These are phyloP conservation scores for Cudoniella acicularis DNA, from an alignment of 495 filamentous ascomycete species.

Conservation along the genomic window DNA sequence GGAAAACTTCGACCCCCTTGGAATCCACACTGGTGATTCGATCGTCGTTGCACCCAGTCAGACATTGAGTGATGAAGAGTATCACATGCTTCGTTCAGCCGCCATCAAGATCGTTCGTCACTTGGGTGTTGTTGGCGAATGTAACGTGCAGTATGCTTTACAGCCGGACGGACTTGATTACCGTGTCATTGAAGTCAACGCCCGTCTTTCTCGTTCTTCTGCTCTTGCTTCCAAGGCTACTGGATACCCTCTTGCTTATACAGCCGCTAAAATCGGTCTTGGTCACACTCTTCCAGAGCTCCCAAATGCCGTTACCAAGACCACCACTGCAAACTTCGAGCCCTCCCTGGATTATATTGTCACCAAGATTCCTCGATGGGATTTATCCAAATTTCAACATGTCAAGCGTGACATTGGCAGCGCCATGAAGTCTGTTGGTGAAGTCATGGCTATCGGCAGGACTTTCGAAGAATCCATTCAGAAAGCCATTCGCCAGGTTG, in stretches of 20 bases:
- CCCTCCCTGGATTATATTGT: constrained; percentile 96
- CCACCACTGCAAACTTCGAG: constrained; percentile 97
- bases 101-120: constrained; percentile 96
- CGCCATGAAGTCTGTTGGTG: constrained; percentile 97
- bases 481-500: constrained; percentile 95
- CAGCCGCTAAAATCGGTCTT: constrained; percentile 93
- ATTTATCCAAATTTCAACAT: constrained; percentile 96
- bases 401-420: constrained; percentile 96
- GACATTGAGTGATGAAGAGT: constrained; percentile 94
- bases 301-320: constrained; percentile 96
- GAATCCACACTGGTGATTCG: constrained; percentile 95
- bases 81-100: constrained; percentile 96
- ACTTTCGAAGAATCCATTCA: constrained; percentile 99
- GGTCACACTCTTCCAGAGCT: constrained; percentile 92
- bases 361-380: constrained; percentile 97
- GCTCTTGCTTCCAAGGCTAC: constrained; percentile 97
- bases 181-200: constrained; percentile 97
- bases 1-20: constrained; percentile 98
- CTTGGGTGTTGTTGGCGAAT: constrained; percentile 93
- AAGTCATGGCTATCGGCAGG: constrained; percentile 98
- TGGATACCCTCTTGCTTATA: constrained; percentile 94
- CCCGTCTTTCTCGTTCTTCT: constrained; percentile 92
- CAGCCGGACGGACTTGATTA: constrained; percentile 94
- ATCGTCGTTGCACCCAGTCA: constrained; percentile 96
- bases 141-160: constrained; percentile 96